Evolutionary conservation across 768 basidiomycete genomes (phyloP).

Genomic region (Amyloporia xantha): DNA sequence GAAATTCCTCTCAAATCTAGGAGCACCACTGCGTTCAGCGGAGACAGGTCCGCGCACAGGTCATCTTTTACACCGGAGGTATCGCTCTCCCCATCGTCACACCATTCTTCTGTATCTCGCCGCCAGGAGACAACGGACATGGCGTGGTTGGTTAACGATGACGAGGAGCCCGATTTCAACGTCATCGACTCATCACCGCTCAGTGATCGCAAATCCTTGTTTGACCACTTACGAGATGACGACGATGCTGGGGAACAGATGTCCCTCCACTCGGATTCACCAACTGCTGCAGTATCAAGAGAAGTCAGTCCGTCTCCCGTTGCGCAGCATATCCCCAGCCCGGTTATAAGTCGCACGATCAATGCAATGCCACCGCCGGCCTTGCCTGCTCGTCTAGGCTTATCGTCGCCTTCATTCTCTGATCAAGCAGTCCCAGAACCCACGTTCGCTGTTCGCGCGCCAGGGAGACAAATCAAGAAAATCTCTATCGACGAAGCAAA

Average conservation of each 20-base stretch:
- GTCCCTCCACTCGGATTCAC: not conserved
- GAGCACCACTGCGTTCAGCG: slow-evolving; percentile 5
- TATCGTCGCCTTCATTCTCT: slow-evolving; percentile 13
- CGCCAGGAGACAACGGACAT: slow-evolving; percentile 24
- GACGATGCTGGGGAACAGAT: not conserved
- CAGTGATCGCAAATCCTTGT: not conserved
- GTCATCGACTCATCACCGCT: slow-evolving; percentile 47
- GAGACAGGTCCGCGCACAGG: not conserved
- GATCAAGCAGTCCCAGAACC: slow-evolving; percentile 27
- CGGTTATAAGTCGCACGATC: not conserved
- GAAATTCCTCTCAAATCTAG: slow-evolving; percentile 7
- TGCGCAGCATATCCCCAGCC: not conserved
- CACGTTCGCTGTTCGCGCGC: slow-evolving; percentile 41
- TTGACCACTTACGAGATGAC: not conserved
- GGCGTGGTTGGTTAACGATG: slow-evolving; percentile 63
- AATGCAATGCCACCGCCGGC: slow-evolving; percentile 29
- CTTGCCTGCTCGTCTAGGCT: slow-evolving; percentile 24
- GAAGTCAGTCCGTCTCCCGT: not conserved
- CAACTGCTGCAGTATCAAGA: too few relatives aligned
- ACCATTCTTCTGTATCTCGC: slow-evolving; percentile 10
- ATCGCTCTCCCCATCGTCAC: slow-evolving; percentile 12
- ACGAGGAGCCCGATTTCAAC: slow-evolving; percentile 36
- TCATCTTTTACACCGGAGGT: slow-evolving; percentile 6
- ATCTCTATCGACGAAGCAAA: slow-evolving; percentile 10
- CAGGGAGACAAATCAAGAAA: slow-evolving; percentile 25